A percentile compares a stretch with the other conserved stretches of the same genome.
Conservation (phyloP, 108 stramenopile genomes). For the Skeletonema marinoi region DNA sequence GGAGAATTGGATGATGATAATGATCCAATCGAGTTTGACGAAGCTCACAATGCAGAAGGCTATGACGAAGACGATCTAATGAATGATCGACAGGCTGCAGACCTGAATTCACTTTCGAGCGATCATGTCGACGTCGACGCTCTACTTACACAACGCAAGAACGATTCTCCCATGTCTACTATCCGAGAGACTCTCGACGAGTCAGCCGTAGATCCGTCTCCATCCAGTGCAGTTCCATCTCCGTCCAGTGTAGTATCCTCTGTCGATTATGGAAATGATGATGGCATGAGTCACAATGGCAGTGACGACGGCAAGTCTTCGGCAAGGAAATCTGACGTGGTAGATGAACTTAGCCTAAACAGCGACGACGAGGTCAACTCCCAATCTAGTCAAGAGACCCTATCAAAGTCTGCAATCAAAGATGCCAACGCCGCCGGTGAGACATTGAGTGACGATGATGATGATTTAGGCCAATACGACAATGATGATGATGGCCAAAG, state of each 20-base stretch:
- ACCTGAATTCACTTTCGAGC: slow-evolving; percentile 15
- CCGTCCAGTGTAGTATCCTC: slow-evolving; percentile 13
- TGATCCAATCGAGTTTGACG: slow-evolving; percentile 16
- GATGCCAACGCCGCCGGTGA: not conserved
- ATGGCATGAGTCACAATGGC: not conserved
- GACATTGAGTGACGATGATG: not conserved
- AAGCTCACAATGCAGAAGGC: not conserved
- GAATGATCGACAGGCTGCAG: not conserved
- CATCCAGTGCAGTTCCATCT: slow-evolving; percentile 5
- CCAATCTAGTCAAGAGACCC: not conserved
- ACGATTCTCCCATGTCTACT: slow-evolving; percentile 13
- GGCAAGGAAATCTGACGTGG: not conserved
- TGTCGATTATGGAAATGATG: not conserved
- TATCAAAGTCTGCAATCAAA: slow-evolving; percentile 1
- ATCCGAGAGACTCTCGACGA: slow-evolving; percentile 8
- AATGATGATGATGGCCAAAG: slow-evolving; percentile 2
- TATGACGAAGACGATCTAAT: not conserved
- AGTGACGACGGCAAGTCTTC: not conserved
- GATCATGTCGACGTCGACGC: slow-evolving; percentile 22
- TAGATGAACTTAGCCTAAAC: not conserved
- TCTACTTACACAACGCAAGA: not conserved
- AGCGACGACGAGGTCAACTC: not conserved
- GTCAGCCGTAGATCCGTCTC: not conserved
- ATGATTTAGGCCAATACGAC: not conserved
- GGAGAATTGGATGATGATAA: not conserved